These are phyloP conservation scores for Brassica napus DNA, from an alignment of 345 rosid genomes.

Conservation along the genomic window Da-Ae NC_063440.1:17896501-17897000, in stretches of 20 bases:
- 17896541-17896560: not conserved
- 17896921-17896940: not conserved
- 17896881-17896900: not conserved
- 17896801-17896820: not conserved
- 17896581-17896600: not conserved
- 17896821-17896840: not conserved
- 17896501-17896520: constrained; percentile 5
- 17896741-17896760: not conserved
- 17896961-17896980: not conserved
- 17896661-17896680: not conserved
- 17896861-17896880: not conserved
- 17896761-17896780: not conserved
- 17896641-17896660: too few relatives aligned
- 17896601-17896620: too few relatives aligned
- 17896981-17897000: not conserved
- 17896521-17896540: constrained; percentile 25
- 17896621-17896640: too few relatives aligned
- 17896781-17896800: not conserved
- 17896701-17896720: not conserved
- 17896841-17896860: not conserved
- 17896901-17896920: not conserved
- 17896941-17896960: not conserved
- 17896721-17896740: not conserved
- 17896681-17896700: not conserved
- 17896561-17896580: not conserved